A percentile compares a stretch with the other conserved stretches of the same genome.
Evolutionary conservation across 108 stramenopile species (phyloP).

Genomic region (Nannochloropsis granulata): DNA sequence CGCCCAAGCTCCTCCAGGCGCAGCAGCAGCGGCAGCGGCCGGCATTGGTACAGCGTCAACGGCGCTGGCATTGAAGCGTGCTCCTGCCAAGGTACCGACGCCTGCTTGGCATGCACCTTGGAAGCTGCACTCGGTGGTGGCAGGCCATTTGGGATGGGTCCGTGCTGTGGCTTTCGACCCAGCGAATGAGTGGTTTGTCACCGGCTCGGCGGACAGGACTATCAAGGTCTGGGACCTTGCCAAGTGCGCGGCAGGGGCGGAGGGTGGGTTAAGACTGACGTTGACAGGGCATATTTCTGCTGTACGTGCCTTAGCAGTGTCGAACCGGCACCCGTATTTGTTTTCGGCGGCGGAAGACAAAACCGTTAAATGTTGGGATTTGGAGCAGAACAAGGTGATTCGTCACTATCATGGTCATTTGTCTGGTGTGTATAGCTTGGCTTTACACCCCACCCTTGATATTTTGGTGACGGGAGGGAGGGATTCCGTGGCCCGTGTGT

Average conservation of each 20-base stretch:
- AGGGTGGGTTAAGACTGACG: constrained; percentile 80
- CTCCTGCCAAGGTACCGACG: constrained; percentile 53
- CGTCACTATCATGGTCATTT: constrained; percentile 98
- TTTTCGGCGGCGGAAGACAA: constrained; percentile 97
- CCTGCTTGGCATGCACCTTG: constrained; percentile 98
- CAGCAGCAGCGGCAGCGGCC: constrained; percentile 8
- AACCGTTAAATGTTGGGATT: constrained; percentile 96
- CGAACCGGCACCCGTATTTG: constrained; percentile 80
- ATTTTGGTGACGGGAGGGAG: constrained; percentile 90
- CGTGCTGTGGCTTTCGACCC: constrained; percentile 91
- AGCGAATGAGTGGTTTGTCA: constrained; percentile 86
- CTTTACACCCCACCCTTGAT: constrained; percentile 92
- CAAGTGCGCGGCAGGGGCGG: constrained; percentile 70
- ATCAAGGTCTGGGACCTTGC: constrained; percentile 95
- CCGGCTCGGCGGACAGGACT: constrained; percentile 86
- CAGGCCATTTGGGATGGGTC: constrained; percentile 93
- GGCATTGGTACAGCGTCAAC: not conserved
- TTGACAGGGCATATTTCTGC: constrained; percentile 94
- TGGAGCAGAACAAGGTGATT: constrained; percentile 96
- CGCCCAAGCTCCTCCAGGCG: not conserved
- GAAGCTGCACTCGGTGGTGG: constrained; percentile 71
- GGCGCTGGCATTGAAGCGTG: constrained; percentile 11
- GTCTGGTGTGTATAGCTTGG: constrained; percentile 73
- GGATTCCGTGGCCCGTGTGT: constrained; percentile 90
- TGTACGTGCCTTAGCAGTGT: constrained; percentile 86